Evolutionary conservation across 805 yeast species (phyloP), one percentile per base, ranked within the genome.

Genomic region (Yamadazyma ubonensis): DNA sequence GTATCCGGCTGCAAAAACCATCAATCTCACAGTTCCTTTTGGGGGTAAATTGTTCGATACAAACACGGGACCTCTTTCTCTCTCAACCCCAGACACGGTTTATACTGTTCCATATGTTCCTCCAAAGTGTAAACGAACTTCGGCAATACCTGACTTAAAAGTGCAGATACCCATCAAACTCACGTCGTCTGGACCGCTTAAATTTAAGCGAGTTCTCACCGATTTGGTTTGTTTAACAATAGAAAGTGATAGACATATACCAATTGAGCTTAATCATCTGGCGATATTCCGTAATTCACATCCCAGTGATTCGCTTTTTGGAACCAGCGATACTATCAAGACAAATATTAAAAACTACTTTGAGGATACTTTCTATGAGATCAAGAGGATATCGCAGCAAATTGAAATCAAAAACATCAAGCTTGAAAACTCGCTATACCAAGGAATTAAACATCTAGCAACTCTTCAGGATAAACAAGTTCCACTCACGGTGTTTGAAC

Each of bases 191-290:
- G 4, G 18, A 5, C 12, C 22, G n/a, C 65, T 66, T 0, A 55
- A 54, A 31, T 43, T 61, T 32, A 57, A 52, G 27, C n/a, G 34
- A 1, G 44, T 57, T 7, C 25, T 30, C 2, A 55, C 59, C 2
- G 70, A 65, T 28, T 52, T 68, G 21, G 57, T 57, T 3, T 69
- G 56, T 1, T 36, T 59, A 22, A 60, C 71, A 14, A 44, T 60
- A n/a, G 49, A 57, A 32, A 59, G 71, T 2, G 52, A 56, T 11
- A 55, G 51, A 17, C 63, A 67, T 2, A 62, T 68, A 8, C 72
- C 74, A 2, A 39, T 68, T 6, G 74, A 67, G 48, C 40, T 68
- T 18, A 54, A 58, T 39, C 70, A 66, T 44, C 68, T 61, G 29
- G 51, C 61, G 15, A 46, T 67, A 2, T 64, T 57, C 47, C 52